Base-by-base conservation (phyloP, 108 stramenopile genomes). In the Cylindrotheca fusiformis region DNA sequence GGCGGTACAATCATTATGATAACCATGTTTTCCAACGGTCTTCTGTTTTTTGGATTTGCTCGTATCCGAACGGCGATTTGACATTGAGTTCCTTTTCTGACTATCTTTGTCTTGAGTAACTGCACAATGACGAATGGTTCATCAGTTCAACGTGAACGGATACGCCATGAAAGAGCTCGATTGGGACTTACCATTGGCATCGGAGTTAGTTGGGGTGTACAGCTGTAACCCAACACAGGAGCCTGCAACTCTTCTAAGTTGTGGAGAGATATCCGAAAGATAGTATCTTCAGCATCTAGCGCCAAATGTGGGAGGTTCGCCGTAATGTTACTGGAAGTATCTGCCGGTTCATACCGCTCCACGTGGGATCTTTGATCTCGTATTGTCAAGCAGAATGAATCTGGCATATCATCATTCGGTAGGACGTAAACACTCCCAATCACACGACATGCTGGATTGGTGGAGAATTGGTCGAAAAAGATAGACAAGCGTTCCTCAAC, bases 1-100 rank as follows among this genome's bases (percentile, higher is more conserved):
- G 75, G 78, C 1, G 84, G 84, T 6, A 86, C 76, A 20, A 80
- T 75, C 53, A 86, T 67, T 32, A 86, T 50, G 20, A 86, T 67
- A 19, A 67, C 68, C 31, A 86, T 36, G n/a, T 76, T 27, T 20
- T 21, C 63, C 44, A 86, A 48, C 4, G 50, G 12, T 10, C 60
- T 36, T 14, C 4, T 30, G 60, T 85, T 81, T 31, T 32, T 24
- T 46, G 84, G 84, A 68, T 85, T 85, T 51, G 80, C 78, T 30
- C 84, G 69, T n/a, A 85, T 73, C 19, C 79, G 79, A 22, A 79
- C 59, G 28, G 71, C 80, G 2, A 85, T 45, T 17, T 70, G 68
- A 52, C 65, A 68, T 26, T 21, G n/a, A 10, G 1, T 22, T 33
- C 21, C 19, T 1, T 18, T 59, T 18, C 36, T 33, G 33, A 64